Evolutionary conservation across 257 asterid species (phyloP).

Genomic region (Jaltomata sinuosa): DNA sequence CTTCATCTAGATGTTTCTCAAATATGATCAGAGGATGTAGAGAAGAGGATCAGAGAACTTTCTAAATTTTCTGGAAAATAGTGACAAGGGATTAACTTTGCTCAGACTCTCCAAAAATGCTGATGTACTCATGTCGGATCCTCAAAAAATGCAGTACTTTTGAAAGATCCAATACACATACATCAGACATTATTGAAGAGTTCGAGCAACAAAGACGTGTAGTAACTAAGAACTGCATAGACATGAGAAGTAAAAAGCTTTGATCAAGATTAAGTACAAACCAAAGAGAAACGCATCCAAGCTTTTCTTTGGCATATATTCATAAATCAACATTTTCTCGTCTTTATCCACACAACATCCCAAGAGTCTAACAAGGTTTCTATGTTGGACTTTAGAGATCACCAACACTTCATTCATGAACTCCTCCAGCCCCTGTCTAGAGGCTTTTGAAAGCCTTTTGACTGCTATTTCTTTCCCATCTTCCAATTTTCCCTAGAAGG

Average conservation of each 20-base stretch:
- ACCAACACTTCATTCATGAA: constrained; percentile 50
- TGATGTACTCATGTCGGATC: not conserved
- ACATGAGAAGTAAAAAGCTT: not conserved
- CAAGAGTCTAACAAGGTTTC: constrained; percentile 45
- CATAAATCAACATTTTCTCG: constrained; percentile 53
- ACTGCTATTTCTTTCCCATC: constrained; percentile 57
- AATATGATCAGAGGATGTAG: not conserved
- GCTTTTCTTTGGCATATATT: constrained; percentile 35
- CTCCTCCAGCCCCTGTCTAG: constrained; percentile 54
- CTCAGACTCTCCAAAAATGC: not conserved
- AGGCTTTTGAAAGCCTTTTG: constrained; percentile 44
- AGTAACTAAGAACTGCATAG: not conserved
- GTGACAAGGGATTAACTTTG: not conserved
- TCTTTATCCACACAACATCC: constrained; percentile 48
- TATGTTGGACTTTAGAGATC: constrained; percentile 54
- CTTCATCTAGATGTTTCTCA: constrained; percentile 10
- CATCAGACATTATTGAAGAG: not conserved
- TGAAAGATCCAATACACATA: not conserved
- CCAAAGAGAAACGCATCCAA: constrained; percentile 43
- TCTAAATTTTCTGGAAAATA: not conserved
- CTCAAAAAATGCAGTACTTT: not conserved
- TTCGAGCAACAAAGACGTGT: not conserved
- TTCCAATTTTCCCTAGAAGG: constrained; percentile 30
- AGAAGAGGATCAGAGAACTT: not conserved
- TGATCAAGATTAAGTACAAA: not conserved